phyloP scores from a whole-genome alignment of 225 moss, liverwort and hornwort genomes.

The Polytrichum commune region DNA sequence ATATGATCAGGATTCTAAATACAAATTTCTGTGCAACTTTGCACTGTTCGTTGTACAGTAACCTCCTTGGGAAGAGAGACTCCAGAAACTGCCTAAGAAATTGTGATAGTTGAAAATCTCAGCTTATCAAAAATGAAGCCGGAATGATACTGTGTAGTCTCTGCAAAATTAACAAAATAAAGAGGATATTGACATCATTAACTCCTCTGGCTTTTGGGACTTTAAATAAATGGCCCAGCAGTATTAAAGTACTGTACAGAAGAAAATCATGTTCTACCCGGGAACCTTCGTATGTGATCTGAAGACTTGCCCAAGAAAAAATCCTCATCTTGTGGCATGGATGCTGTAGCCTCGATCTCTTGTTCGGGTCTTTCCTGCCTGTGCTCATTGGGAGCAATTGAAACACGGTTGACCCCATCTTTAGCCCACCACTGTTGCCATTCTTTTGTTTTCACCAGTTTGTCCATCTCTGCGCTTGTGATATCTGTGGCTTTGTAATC shows the following conservation, averaged over 20 bases:
- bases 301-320: slow-evolving; percentile 28
- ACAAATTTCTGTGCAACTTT: slow-evolving; percentile 34
- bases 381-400: slow-evolving; percentile 55
- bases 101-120: slow-evolving; percentile 38
- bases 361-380: slow-evolving; percentile 55
- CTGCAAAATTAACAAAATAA: slow-evolving; percentile 33
- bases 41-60: slow-evolving; percentile 27
- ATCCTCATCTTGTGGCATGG: slow-evolving; percentile 33
- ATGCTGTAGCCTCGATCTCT: slow-evolving; percentile 52
- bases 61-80: slow-evolving; percentile 35
- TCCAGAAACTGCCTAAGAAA: slow-evolving; percentile 26
- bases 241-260: slow-evolving; percentile 38
- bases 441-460: slow-evolving; percentile 39
- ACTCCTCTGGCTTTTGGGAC: slow-evolving; percentile 29
- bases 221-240: slow-evolving; percentile 15
- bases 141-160: slow-evolving; percentile 37
- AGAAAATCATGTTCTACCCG: slow-evolving; percentile 26
- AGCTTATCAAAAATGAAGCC: slow-evolving; percentile 67
- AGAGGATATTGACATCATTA: slow-evolving; percentile 16
- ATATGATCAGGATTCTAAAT: slow-evolving; percentile 30
- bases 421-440: slow-evolving; percentile 59
- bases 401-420: slow-evolving; percentile 47
- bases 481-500: slow-evolving; percentile 59
- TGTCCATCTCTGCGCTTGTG: slow-evolving; percentile 42
- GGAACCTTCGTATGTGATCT: slow-evolving; percentile 24